Conservation (phyloP, 129 eudicot genomes). For the Tagetes erecta region DNA sequence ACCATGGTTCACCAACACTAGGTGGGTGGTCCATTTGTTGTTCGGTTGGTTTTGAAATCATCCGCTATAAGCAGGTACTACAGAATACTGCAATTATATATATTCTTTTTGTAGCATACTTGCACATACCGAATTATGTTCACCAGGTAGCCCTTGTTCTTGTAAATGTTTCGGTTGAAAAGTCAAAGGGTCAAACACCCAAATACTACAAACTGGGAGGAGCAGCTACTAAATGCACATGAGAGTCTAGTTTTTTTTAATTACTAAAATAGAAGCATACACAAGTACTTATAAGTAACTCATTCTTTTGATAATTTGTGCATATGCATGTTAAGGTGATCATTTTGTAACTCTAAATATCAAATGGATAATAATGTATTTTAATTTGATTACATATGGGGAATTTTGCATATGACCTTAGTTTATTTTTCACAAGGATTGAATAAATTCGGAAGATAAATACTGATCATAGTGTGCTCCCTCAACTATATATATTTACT, state of each 20-base stretch:
- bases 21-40: background rate
- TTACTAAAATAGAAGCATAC: background rate
- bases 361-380: background rate
- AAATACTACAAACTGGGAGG: background rate
- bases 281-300: background rate
- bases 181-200: background rate
- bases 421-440: background rate
- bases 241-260: background rate
- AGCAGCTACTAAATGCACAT: background rate
- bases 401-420: background rate
- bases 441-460: background rate
- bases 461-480: background rate
- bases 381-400: background rate
- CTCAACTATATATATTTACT: too few species aligned
- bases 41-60: background rate
- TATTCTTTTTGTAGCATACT: slow-evolving; percentile 21
- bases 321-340: background rate
- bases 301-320: slow-evolving; percentile 13
- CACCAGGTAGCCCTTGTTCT: background rate
- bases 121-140: slow-evolving; percentile 25
- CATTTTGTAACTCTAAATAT: background rate
- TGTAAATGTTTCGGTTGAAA: slow-evolving; percentile 4
- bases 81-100: slow-evolving; percentile 16
- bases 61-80: slow-evolving; percentile 14
- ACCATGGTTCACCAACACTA: slow-evolving; percentile 17